Percentiles rank a stretch among this genome's conserved stretches.
Conservation (phyloP, 108 stramenopile genomes). For the Cyclostephanos invisitatus region DNA sequence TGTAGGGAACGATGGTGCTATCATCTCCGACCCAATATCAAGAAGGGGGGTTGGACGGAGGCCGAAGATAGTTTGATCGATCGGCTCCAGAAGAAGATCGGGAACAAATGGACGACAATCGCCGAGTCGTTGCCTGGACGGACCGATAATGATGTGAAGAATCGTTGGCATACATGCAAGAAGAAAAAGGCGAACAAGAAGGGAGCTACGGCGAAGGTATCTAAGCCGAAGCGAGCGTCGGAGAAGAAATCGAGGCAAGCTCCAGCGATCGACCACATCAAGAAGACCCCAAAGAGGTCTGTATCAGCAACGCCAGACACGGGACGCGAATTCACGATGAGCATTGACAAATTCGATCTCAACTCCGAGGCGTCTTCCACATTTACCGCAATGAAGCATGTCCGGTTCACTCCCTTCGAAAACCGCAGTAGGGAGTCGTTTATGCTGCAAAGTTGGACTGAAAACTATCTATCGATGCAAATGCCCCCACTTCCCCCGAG, state of each 20-base stretch:
- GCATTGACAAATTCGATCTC: not conserved
- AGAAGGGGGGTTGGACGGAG: constrained; percentile 86
- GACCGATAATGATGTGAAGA: constrained; percentile 99
- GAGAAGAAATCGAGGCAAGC: not conserved
- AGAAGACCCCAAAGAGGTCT: not conserved
- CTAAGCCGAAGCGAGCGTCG: not conserved
- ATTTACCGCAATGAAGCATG: not conserved
- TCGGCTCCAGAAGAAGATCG: constrained; percentile 62
- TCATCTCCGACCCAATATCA: constrained; percentile 93
- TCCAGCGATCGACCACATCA: not conserved
- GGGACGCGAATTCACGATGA: not conserved
- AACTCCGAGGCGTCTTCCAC: not conserved
- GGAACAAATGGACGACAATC: constrained; percentile 89
- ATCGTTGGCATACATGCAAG: constrained; percentile 95
- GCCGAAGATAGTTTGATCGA: constrained; percentile 90
- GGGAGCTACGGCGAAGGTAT: not conserved
- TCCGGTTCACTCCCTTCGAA: not conserved
- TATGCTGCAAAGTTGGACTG: not conserved
- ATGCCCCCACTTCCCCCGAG: not conserved
- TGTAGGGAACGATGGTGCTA: constrained; percentile 98
- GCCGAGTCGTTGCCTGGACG: constrained; percentile 86
- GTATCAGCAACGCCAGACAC: not conserved
- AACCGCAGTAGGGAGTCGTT: not conserved
- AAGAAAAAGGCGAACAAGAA: constrained; percentile 29
- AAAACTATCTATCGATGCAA: not conserved